Conservation (phyloP, 306 rosid genomes). For the Cyclanthera cordifolia region DNA sequence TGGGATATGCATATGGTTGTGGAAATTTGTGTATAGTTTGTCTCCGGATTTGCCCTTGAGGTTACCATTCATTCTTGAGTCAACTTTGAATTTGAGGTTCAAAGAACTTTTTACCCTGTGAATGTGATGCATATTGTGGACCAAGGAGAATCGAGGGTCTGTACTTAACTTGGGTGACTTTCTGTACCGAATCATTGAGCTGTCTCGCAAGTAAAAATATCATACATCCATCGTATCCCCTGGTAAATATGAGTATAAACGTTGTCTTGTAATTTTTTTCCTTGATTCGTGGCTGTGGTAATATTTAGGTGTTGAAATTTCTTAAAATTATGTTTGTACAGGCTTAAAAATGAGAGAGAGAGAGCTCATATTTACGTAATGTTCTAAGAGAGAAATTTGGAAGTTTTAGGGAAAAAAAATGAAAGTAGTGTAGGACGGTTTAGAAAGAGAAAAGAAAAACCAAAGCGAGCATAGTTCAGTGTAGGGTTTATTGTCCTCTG, state of each 20-base stretch:
- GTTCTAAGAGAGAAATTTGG: too few relatives aligned
- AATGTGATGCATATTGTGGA: slow-evolving; percentile 11
- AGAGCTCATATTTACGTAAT: too few relatives aligned
- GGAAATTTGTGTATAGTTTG: slow-evolving; percentile 17
- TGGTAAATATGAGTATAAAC: slow-evolving; percentile 2
- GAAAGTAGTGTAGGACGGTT: too few relatives aligned
- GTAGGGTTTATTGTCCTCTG: too few relatives aligned
- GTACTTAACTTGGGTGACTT: slow-evolving; percentile 1
- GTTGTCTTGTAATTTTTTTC: background rate
- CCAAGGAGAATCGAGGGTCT: slow-evolving; percentile 3
- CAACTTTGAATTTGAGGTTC: slow-evolving; percentile 16
- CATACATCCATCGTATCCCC: background rate
- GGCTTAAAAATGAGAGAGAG: too few relatives aligned
- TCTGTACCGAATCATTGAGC: slow-evolving; percentile 9
- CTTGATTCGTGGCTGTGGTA: background rate
- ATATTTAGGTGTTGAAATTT: too few relatives aligned
- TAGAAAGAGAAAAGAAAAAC: too few relatives aligned
- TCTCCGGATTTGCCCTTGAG: background rate
- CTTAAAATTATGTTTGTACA: too few relatives aligned
- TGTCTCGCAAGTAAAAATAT: slow-evolving; percentile 11
- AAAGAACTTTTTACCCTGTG: slow-evolving; percentile 14
- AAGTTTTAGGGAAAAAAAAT: too few relatives aligned
- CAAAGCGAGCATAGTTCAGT: too few relatives aligned
- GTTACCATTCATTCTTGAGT: slow-evolving; percentile 1
- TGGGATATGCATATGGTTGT: slow-evolving; percentile 9